Evolutionary conservation across 768 basidiomycete genomes (phyloP), one percentile per base, ranked within the genome.

Genomic region (Pulveroboletus sp.): DNA sequence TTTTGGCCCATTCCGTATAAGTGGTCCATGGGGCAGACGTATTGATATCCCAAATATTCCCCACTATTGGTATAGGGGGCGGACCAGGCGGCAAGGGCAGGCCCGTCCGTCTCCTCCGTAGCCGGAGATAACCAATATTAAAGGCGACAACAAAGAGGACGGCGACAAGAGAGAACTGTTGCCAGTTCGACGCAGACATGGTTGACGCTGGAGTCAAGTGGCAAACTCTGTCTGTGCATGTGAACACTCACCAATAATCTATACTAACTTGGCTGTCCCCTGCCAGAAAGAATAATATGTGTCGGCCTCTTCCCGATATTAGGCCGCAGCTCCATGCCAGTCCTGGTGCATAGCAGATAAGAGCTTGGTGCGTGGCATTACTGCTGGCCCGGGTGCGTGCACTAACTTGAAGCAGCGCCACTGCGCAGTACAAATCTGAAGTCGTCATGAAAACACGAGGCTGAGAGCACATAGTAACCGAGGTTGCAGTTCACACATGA

Each of bases 51-150:
- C 42, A 47, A 33, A 65, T 13, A 52, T 65, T 59, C 3, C 62
- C 57, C 35, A 45, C 43, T 12, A 62, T 31, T 31, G 58, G 55
- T 6, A 65, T 25, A 12, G 55, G 49, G 5, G 32, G 32, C 19
- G 62, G 59, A 37, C 61, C 61, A 14, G 61, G 60, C 7, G 61
- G 61, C 13, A 60, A 38, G 3, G 58, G 46, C 2, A 50, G 23
- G 12, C 19, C 27, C 12, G 32, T 4, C 42, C 25, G 40, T 23
- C 45, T 50, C 36, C 32, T 49, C 17, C 14, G 44, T 14, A 3
- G 3, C 25, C 51, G 35, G n/a, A 43, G 39, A 41, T 43, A 52
- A 12, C 27, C 20, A 34, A 47, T 6, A 16, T 43, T 36, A 25
- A 56, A 19, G 14, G 43, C 41, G 36, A 55, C 11, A 21, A 39